Conservation (phyloP, 2,329 filamentous ascomycete genomes). For the Myrmaecium sp. region DNA sequence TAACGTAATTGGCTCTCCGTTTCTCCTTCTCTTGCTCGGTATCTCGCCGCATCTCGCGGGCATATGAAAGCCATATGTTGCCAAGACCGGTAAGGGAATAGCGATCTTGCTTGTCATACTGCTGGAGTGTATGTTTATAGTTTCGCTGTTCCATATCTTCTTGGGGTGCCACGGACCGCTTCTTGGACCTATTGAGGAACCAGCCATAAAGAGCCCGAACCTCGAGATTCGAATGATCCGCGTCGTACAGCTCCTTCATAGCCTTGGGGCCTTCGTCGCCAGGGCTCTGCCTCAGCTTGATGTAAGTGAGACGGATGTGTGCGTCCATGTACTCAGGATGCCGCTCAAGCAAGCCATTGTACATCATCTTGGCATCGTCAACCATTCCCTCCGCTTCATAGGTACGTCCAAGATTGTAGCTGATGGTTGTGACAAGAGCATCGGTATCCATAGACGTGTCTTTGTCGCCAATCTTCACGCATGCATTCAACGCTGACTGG, state of each 20-base stretch:
- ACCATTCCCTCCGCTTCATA: slow-evolving; percentile 72
- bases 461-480: slow-evolving; percentile 61
- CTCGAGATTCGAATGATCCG: slow-evolving; percentile 71
- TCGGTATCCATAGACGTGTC: slow-evolving; percentile 69
- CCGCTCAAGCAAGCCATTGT: slow-evolving; percentile 67
- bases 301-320: slow-evolving; percentile 73
- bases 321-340: slow-evolving; percentile 91
- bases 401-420: slow-evolving; percentile 85
- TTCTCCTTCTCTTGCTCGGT: slow-evolving; percentile 84
- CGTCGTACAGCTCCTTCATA: slow-evolving; percentile 70
- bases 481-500: slow-evolving; percentile 78
- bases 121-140: slow-evolving; percentile 89
- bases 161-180: slow-evolving; percentile 59
- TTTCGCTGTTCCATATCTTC: slow-evolving; percentile 88
- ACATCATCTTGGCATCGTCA: slow-evolving; percentile 75
- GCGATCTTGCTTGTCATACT: slow-evolving; percentile 93
- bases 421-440: slow-evolving; percentile 85
- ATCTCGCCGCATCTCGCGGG: slow-evolving; percentile 85
- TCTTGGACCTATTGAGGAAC: slow-evolving; percentile 84
- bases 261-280: slow-evolving; percentile 75
- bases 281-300: slow-evolving; percentile 64
- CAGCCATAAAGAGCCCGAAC: slow-evolving; percentile 87
- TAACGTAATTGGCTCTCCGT: slow-evolving; percentile 69
- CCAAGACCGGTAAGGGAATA: slow-evolving; percentile 96
- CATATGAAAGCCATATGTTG: slow-evolving; percentile 75